Conservation (phyloP, 257 asterid species). For the Solanum clarkiae region DNA sequence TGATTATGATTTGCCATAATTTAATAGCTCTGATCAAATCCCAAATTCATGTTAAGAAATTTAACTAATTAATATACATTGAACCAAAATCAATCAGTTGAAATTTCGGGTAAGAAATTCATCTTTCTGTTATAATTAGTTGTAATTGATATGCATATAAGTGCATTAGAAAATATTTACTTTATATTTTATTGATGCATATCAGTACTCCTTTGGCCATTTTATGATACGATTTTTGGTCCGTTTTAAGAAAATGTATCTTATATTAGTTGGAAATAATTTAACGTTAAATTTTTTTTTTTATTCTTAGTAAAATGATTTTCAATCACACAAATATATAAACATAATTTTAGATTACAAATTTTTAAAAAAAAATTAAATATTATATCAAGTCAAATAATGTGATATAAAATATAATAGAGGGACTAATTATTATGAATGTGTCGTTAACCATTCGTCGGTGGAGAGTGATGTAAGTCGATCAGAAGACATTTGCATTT, state of each 20-base stretch:
- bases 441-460: neutral
- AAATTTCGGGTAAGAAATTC: neutral
- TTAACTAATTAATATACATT: neutral
- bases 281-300: too few relatives aligned
- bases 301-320: too few relatives aligned
- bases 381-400: too few relatives aligned
- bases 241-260: too few relatives aligned
- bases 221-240: too few relatives aligned
- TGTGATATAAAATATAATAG: too few relatives aligned
- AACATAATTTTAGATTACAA: too few relatives aligned
- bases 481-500: neutral
- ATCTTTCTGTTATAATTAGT: too few relatives aligned
- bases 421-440: neutral
- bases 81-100: neutral
- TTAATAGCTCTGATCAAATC: neutral
- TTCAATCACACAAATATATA: too few relatives aligned
- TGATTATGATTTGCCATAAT: neutral
- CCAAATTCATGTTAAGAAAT: neutral
- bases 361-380: too few relatives aligned
- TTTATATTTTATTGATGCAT: neutral
- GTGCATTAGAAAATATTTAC: neutral
- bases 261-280: too few relatives aligned
- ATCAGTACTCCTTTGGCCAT: too few relatives aligned
- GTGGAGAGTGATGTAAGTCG: neutral
- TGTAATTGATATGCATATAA: neutral